Percentiles rank a stretch among this genome's conserved stretches.
Evolutionary conservation across 371 early-diverging fungal species (phyloP).

Genomic region (Nematocida minor): DNA sequence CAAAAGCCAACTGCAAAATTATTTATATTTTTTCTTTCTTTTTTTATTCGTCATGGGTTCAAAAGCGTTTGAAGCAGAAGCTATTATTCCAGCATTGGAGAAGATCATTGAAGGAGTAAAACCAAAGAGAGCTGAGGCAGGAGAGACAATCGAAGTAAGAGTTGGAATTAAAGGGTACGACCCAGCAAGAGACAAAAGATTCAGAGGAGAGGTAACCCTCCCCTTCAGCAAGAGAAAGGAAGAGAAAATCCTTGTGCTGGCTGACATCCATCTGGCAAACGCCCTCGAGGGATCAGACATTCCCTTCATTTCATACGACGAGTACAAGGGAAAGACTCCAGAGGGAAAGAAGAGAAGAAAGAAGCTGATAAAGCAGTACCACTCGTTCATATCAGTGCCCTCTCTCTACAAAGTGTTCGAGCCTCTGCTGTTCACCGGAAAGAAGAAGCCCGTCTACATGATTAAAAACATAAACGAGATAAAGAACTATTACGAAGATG

Average conservation of each 20-base stretch:
- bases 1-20: slow-evolving; percentile 15
- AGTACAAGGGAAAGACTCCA: slow-evolving; percentile 88
- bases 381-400: slow-evolving; percentile 93
- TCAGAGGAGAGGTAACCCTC: slow-evolving; percentile 84
- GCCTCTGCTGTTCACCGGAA: slow-evolving; percentile 86
- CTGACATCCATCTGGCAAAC: slow-evolving; percentile 90
- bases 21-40: slow-evolving; percentile 41
- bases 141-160: slow-evolving; percentile 89
- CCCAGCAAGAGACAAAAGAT: slow-evolving; percentile 96
- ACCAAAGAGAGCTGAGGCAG: slow-evolving; percentile 34
- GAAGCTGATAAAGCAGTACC: slow-evolving; percentile 81
- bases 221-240: slow-evolving; percentile 83
- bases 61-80: slow-evolving; percentile 46
- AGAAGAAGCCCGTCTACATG: slow-evolving; percentile 92
- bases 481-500: slow-evolving; percentile 78
- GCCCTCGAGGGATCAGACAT: slow-evolving; percentile 69
- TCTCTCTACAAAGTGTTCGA: slow-evolving; percentile 90
- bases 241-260: slow-evolving; percentile 84
- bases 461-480: slow-evolving; percentile 84
- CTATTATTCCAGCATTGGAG: slow-evolving; percentile 30
- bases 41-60: slow-evolving; percentile 43
- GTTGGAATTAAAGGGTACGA: slow-evolving; percentile 97
- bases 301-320: slow-evolving; percentile 86
- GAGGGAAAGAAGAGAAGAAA: slow-evolving; percentile 97
- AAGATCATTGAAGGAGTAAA: slow-evolving; percentile 44